Evolutionary conservation across 2,329 filamentous ascomycete genomes (phyloP).

Genomic region (Nemania sp.): DNA sequence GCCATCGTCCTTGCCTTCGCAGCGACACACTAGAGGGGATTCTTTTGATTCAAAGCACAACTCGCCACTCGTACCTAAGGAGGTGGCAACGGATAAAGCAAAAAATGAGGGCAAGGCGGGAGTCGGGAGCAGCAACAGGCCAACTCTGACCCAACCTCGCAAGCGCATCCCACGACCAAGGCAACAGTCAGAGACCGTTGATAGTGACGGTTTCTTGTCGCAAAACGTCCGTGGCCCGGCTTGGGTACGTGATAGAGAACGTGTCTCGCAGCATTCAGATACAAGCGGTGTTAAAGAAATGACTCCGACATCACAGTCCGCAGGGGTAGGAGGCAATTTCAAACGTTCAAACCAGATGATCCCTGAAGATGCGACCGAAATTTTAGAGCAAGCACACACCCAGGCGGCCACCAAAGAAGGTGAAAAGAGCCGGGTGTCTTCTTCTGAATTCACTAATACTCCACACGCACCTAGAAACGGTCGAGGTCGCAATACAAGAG

Average conservation of each 20-base stretch:
- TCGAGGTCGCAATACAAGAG: background rate
- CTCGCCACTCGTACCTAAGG: background rate
- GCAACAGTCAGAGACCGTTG: background rate
- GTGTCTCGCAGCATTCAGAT: background rate
- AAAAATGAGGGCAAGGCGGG: background rate
- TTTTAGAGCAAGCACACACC: background rate
- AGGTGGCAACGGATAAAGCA: background rate
- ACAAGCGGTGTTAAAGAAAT: background rate
- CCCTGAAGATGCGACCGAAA: background rate
- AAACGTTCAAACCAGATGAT: background rate
- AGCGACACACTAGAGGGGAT: background rate
- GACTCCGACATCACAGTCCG: background rate
- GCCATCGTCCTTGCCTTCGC: background rate
- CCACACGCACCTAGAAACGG: background rate
- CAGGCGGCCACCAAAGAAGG: background rate
- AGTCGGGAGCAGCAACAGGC: conserved; percentile 8
- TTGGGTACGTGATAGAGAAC: background rate
- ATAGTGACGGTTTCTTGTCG: background rate
- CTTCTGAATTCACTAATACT: background rate
- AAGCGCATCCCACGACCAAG: conserved; percentile 1
- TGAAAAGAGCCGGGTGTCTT: background rate
- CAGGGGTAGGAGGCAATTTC: background rate
- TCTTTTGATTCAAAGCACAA: background rate
- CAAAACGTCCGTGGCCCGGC: background rate
- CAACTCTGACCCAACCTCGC: background rate